Conservation (phyloP, 164 flowering plant species). For the Buxus sempervirens region DNA sequence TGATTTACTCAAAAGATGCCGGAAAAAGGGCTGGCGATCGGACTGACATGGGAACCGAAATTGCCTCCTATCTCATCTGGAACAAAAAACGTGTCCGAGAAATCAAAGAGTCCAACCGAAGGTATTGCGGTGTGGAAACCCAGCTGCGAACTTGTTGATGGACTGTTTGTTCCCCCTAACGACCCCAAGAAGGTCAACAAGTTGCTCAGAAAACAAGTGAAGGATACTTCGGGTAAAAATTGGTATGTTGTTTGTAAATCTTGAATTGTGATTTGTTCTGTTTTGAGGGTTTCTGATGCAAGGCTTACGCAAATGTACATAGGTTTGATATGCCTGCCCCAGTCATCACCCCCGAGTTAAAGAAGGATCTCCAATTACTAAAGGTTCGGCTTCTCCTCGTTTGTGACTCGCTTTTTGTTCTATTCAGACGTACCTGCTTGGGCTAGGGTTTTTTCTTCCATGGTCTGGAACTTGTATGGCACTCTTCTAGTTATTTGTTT, state of each 20-base stretch:
- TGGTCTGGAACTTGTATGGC: too few species aligned
- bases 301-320: neutral
- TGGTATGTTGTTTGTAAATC: conserved; percentile 37
- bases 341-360: conserved; percentile 74
- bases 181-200: conserved; percentile 74
- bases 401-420: neutral
- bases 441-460: too few species aligned
- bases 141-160: conserved; percentile 62
- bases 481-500: too few species aligned
- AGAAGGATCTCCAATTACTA: conserved; percentile 72
- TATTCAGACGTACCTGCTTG: neutral
- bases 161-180: conserved; percentile 72
- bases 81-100: conserved; percentile 14
- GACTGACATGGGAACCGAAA: conserved; percentile 72
- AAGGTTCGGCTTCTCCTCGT: conserved; percentile 43
- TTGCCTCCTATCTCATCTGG: conserved; percentile 26
- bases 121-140: conserved; percentile 37
- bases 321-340: conserved; percentile 99
- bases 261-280: neutral
- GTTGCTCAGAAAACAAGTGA: conserved; percentile 54
- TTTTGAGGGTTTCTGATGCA: neutral
- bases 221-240: conserved; percentile 67
- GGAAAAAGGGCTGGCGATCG: conserved; percentile 36
- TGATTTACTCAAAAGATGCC: too few species aligned
- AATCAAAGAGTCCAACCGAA: conserved; percentile 10